Evolutionary conservation across 2,329 filamentous ascomycete species (phyloP).

Genomic region (Penicillium palitans): DNA sequence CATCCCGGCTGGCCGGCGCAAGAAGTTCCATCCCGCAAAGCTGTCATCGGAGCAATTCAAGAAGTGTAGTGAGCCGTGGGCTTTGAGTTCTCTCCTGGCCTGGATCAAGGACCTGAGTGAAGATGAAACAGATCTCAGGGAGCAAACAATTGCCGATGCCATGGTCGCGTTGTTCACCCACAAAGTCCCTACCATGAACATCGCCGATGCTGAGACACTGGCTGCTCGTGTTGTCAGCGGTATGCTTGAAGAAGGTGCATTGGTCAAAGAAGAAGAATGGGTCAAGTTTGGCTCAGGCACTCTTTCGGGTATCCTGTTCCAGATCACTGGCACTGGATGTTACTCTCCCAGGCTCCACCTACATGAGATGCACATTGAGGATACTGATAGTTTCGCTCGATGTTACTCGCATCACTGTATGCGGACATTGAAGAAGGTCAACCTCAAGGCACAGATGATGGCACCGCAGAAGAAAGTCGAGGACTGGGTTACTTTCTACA

Average conservation of each 20-base stretch:
- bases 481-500: conserved; percentile 90
- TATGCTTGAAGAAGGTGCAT: conserved; percentile 75
- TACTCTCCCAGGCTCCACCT: conserved; percentile 82
- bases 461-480: conserved; percentile 68
- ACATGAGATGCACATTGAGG: conserved; percentile 67
- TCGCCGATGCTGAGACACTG: conserved; percentile 88
- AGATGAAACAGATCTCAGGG: conserved; percentile 82
- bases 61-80: conserved; percentile 88
- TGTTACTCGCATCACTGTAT: conserved; percentile 96
- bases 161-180: conserved; percentile 85
- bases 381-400: conserved; percentile 62
- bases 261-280: conserved; percentile 94
- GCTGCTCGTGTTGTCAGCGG: conserved; percentile 73
- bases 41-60: conserved; percentile 77
- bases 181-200: conserved; percentile 98
- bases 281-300: conserved; percentile 81
- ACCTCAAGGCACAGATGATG: conserved; percentile 71
- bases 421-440: conserved; percentile 90
- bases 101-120: conserved; percentile 92
- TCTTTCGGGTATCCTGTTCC: conserved; percentile 88
- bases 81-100: conserved; percentile 77
- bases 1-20: conserved; percentile 74
- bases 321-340: conserved; percentile 86
- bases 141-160: conserved; percentile 81
- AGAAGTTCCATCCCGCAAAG: conserved; percentile 83